A percentile compares a stretch with the other conserved stretches of the same genome.
Evolutionary conservation across 2,329 filamentous ascomycete species (phyloP).

Genomic region (Arthrobotrys sphaeroides): DNA sequence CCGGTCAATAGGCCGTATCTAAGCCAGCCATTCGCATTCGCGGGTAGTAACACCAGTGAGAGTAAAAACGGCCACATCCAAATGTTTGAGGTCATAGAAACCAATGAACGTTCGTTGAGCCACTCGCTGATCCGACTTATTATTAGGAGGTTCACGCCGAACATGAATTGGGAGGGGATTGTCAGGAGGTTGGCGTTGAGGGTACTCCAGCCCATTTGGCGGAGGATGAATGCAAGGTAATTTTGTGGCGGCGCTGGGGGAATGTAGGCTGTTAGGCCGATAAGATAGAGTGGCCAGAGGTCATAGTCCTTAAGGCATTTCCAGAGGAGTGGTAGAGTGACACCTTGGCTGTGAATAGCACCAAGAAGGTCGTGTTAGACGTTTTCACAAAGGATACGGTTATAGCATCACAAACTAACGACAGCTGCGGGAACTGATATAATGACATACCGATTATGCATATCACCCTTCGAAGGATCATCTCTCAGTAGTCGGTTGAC

Average conservation of each 20-base stretch:
- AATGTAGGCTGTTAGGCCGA: slow-evolving; percentile 62
- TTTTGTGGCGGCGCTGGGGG: slow-evolving; percentile 62
- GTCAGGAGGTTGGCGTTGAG: slow-evolving; percentile 65
- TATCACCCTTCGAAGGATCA: slow-evolving; percentile 66
- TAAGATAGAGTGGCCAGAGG: slow-evolving; percentile 61
- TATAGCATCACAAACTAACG: too few relatives aligned
- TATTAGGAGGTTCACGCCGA: slow-evolving; percentile 64
- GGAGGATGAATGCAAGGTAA: slow-evolving; percentile 65
- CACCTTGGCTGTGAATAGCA: slow-evolving; percentile 60
- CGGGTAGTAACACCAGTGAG: slow-evolving; percentile 62
- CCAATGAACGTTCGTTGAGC: slow-evolving; percentile 64
- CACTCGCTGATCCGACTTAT: slow-evolving; percentile 64
- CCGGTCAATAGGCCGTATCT: slow-evolving; percentile 62
- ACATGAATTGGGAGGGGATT: slow-evolving; percentile 64
- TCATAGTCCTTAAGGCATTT: slow-evolving; percentile 60
- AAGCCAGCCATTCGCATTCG: slow-evolving; percentile 62
- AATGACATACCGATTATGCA: slow-evolving; percentile 57
- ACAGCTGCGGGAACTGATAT: neutral
- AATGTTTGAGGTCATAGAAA: slow-evolving; percentile 64
- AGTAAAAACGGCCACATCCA: slow-evolving; percentile 67
- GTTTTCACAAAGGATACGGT: too few relatives aligned
- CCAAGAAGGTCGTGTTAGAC: neutral
- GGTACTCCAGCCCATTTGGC: slow-evolving; percentile 63
- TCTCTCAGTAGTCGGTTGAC: slow-evolving; percentile 69
- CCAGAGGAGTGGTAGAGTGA: slow-evolving; percentile 59